phyloP scores from a whole-genome alignment of 305 asterid species.

The Fraxinus velutina region DNA sequence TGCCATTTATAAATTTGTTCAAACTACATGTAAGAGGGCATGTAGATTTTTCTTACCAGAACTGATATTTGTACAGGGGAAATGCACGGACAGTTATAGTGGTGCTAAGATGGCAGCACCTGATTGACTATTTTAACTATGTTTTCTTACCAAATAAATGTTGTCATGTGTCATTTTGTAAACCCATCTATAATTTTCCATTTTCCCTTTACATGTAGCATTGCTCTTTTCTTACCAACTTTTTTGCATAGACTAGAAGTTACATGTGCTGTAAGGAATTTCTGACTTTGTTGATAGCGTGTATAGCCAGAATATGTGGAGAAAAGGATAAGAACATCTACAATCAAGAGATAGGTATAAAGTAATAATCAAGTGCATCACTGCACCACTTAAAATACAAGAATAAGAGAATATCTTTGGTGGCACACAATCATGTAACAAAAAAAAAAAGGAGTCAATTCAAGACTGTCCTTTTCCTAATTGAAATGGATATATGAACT shows the following conservation, averaged over 20 bases:
- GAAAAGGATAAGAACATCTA: slow-evolving; percentile 34
- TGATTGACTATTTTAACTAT: no score
- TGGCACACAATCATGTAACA: slow-evolving; percentile 16
- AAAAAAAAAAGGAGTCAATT: slow-evolving; percentile 12
- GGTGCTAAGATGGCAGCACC: no score
- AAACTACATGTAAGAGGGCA: not conserved
- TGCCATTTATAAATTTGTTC: not conserved
- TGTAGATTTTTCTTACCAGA: not conserved
- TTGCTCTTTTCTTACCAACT: not conserved
- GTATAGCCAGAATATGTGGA: not conserved
- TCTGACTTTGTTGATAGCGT: not conserved
- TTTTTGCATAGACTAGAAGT: not conserved
- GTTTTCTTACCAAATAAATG: no score
- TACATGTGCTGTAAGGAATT: not conserved
- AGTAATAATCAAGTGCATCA: not conserved
- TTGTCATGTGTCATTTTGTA: no score
- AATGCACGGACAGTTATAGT: no score
- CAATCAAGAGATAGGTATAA: not conserved
- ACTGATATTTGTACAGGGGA: no score
- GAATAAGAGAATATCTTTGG: slow-evolving; percentile 20
- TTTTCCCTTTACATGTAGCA: no score
- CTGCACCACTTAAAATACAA: slow-evolving; percentile 1
- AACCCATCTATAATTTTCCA: no score
- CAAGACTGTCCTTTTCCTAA: slow-evolving; percentile 9
- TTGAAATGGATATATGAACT: slow-evolving; percentile 31